Percentiles rank a stretch among this genome's conserved stretches.
phyloP scores from a whole-genome alignment of 2,329 filamentous ascomycete species.

The Moelleriella libera region DNA sequence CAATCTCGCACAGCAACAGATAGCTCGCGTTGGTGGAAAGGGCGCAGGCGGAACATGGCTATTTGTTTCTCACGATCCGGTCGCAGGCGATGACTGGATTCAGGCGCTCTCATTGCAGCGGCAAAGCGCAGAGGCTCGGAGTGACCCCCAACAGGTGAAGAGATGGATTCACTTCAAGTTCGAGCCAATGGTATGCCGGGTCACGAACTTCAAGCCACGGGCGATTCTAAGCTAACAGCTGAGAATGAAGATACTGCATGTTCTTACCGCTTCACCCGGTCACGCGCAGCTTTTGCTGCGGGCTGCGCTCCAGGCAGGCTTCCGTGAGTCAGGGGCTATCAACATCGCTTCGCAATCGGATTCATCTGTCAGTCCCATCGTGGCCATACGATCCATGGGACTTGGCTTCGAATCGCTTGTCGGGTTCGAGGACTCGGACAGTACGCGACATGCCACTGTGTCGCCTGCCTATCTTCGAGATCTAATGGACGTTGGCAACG shows the following conservation, averaged over 20 bases:
- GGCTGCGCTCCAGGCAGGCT: conserved; percentile 68
- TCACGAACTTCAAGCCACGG: too few relatives aligned
- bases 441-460: conserved; percentile 35
- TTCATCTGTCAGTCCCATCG: conserved; percentile 46
- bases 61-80: conserved; percentile 72
- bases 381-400: conserved; percentile 74
- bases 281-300: conserved; percentile 65
- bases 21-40: conserved; percentile 64
- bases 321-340: conserved; percentile 78
- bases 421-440: conserved; percentile 32
- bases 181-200: conserved; percentile 75
- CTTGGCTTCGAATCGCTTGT: conserved; percentile 72
- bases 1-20: conserved; percentile 9
- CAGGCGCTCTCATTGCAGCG: conserved; percentile 12
- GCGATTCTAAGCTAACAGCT: background rate
- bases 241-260: conserved; percentile 61
- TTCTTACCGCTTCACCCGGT: conserved; percentile 60
- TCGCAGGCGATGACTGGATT: conserved; percentile 13
- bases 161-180: conserved; percentile 75
- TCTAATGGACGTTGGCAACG: conserved; percentile 57
- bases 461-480: conserved; percentile 51
- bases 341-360: conserved; percentile 34
- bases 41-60: conserved; percentile 75
- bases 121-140: background rate
- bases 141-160: conserved; percentile 10